phyloP scores from a whole-genome alignment of 2,329 filamentous ascomycete species.

The Cercospora zeina region DNA sequence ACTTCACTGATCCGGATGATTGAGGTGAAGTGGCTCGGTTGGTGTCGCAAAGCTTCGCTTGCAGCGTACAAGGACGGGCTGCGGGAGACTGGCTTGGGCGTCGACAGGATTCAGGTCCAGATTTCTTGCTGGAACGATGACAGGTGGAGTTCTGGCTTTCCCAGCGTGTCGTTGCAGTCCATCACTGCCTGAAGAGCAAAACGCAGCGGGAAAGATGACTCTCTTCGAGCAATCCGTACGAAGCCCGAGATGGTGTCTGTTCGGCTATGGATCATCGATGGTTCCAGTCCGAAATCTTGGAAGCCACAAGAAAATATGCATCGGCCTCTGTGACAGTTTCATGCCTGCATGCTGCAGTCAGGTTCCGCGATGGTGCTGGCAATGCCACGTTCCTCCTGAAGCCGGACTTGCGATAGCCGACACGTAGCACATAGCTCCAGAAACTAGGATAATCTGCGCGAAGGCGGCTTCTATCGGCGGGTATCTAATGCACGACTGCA shows the following conservation, averaged over 20 bases:
- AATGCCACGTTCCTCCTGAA: too few species aligned
- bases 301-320: too few species aligned
- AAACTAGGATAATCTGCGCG: too few species aligned
- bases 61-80: conserved; percentile 13
- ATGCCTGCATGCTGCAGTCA: too few species aligned
- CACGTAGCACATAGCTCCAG: too few species aligned
- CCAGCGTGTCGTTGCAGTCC: conserved; percentile 1
- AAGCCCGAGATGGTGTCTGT: not conserved
- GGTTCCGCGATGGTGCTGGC: too few species aligned
- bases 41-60: conserved; percentile 18
- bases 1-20: conserved; percentile 2
- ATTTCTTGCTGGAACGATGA: conserved; percentile 21
- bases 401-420: too few species aligned
- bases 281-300: too few species aligned
- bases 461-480: not conserved
- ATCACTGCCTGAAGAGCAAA: not conserved
- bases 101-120: conserved; percentile 6
- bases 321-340: too few species aligned
- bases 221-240: too few species aligned
- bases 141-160: conserved; percentile 18
- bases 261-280: too few species aligned
- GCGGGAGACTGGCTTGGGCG: conserved; percentile 7
- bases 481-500: not conserved
- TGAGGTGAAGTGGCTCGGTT: conserved; percentile 17
- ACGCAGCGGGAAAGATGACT: not conserved